Base-by-base conservation (phyloP, 2,329 filamentous ascomycete genomes). In the Colletotrichum sublineola region DNA sequence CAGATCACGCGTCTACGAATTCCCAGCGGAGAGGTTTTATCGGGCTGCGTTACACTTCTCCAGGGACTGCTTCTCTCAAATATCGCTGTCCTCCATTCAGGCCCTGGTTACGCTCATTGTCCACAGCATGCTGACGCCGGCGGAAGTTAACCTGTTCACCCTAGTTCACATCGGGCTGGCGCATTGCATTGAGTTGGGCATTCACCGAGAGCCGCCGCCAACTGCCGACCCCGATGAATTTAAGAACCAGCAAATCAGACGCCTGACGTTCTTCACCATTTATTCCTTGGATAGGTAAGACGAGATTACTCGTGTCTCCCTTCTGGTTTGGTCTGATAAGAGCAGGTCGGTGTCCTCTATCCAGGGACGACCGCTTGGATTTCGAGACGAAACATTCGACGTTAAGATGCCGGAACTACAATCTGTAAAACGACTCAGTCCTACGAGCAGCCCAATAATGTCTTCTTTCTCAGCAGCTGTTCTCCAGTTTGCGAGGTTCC, bases 341-440 rank as follows among this genome's bases (percentile, higher is more conserved):
- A 31, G 0, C 15, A 81, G 80, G 40, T 82, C 80, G 15, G 77
- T 82, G 14, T 75, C 80, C 5, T 80, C 81, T 2, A 82, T 83
- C 8, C 81, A 83, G 67, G 81, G 81, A 8, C 79, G 81, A 1
- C 81, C 81, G 1, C 76, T 83, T 2, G 80, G 81, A 1, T 79
- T 82, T 20, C 74, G 80, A 14, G 81, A 83, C 55, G 81, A 82
- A 53, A 80, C 80, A 0, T 82, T 82, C 65, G 81, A 83, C 63
- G 73, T 82, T 2, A 65, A 76, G 42, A 36, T 77, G 42, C 77
- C 77, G 7, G 42, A 74, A 1, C 24, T 61, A 18, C 38, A n/a
- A 29, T 14, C n/a, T 11, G 18, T 33, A 42, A 4, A 7, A 33
- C 50, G 12, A 1, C 24, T 5, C 11, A 24, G 5, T 9, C 36